A percentile compares a stretch with the other conserved stretches of the same genome.
phyloP scores from a whole-genome alignment of 495 filamentous ascomycete species.

The Beverwykella pulmonaria region DNA sequence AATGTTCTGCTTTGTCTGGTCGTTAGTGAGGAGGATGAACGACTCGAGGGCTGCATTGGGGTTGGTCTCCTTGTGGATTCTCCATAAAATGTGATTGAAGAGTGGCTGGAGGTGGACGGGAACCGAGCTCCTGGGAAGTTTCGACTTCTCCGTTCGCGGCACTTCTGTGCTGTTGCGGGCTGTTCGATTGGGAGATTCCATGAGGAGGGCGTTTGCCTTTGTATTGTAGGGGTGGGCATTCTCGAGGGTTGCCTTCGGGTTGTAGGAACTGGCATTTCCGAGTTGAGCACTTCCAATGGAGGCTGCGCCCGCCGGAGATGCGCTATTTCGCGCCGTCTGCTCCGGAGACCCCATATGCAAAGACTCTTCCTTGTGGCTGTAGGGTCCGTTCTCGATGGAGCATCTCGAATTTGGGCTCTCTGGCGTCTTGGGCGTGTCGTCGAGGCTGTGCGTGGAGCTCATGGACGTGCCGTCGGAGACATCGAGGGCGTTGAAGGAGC shows the following conservation, averaged over 20 bases:
- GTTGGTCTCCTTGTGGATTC: slow-evolving; percentile 54
- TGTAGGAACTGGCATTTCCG: background rate
- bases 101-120: slow-evolving; percentile 57
- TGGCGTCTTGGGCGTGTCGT: slow-evolving; percentile 50
- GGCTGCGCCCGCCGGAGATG: background rate
- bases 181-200: slow-evolving; percentile 29
- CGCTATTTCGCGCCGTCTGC: slow-evolving; percentile 34
- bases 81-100: slow-evolving; percentile 65
- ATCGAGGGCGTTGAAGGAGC: slow-evolving; percentile 57
- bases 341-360: slow-evolving; percentile 21
- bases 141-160: slow-evolving; percentile 20
- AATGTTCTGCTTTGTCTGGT: slow-evolving; percentile 57
- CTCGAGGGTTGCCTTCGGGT: background rate
- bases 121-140: slow-evolving; percentile 39
- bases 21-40: slow-evolving; percentile 62
- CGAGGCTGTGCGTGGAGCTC: slow-evolving; percentile 55
- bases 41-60: slow-evolving; percentile 50
- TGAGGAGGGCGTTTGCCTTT: slow-evolving; percentile 40
- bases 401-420: slow-evolving; percentile 54
- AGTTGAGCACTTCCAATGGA: background rate
- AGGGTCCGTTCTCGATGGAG: slow-evolving; percentile 39
- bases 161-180: slow-evolving; percentile 36
- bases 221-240: slow-evolving; percentile 52
- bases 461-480: slow-evolving; percentile 53
- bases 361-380: slow-evolving; percentile 43